Percentiles rank a stretch among this genome's conserved stretches.
Conservation (phyloP, 129 eudicot genomes). For the Flaveria ramosissima region DNA sequence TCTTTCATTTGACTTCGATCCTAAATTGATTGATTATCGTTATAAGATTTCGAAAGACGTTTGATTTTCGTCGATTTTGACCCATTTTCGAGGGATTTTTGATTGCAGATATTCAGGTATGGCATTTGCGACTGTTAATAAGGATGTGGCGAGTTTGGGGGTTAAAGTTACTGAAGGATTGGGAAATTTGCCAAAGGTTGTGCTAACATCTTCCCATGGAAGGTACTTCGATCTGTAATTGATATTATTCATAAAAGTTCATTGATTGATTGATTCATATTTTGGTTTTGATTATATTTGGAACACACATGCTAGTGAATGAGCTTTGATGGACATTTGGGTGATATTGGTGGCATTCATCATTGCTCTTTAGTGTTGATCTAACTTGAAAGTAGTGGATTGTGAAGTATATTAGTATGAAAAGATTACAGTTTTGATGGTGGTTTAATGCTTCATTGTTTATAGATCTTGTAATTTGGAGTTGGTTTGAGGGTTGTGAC, state of each 20-base stretch:
- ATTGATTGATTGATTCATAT: not conserved
- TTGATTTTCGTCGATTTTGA: not conserved
- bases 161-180: constrained; percentile 67
- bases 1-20: not conserved
- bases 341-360: not conserved
- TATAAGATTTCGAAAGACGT: not conserved
- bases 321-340: not conserved
- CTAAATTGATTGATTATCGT: not conserved
- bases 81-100: not conserved
- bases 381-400: not conserved
- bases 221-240: constrained; percentile 42
- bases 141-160: constrained; percentile 42
- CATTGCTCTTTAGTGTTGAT: not conserved
- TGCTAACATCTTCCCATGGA: constrained; percentile 76
- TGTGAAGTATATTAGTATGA: not conserved
- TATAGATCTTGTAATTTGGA: constrained; percentile 9
- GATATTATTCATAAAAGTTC: not conserved
- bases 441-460: not conserved
- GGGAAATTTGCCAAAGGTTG: constrained; percentile 83
- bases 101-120: constrained; percentile 50
- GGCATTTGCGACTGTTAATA: constrained; percentile 61
- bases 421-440: not conserved
- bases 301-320: not conserved
- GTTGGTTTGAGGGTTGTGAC: not conserved
- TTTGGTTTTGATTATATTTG: constrained; percentile 12